Conservation (phyloP, 176 grass and related monocot species). For the Paspalum notatum region DNA sequence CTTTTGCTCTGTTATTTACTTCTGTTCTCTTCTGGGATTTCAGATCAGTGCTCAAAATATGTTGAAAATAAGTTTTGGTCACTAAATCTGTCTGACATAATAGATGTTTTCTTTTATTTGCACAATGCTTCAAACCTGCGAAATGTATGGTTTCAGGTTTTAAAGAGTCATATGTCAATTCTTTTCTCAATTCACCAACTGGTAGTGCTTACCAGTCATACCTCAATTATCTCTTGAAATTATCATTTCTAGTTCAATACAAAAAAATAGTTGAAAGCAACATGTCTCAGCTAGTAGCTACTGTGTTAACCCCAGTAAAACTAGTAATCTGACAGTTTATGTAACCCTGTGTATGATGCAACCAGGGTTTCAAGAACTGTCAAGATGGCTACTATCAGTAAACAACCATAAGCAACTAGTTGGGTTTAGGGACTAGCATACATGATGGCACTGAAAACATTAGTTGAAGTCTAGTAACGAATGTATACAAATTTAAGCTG, state of each 20-base stretch:
- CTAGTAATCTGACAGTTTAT: not conserved
- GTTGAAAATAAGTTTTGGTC: constrained; percentile 11
- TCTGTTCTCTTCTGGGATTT: not conserved
- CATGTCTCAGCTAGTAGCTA: not conserved
- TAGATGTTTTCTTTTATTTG: constrained; percentile 24
- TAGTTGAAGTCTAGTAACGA: not conserved
- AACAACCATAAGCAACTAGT: not conserved
- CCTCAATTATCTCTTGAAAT: not conserved
- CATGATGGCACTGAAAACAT: not conserved
- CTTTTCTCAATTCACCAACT: not conserved
- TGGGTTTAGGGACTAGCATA: constrained; percentile 9
- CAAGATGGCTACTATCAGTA: not conserved
- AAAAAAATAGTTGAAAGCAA: not conserved
- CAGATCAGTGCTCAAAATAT: constrained; percentile 25
- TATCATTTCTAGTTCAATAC: not conserved
- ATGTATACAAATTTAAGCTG: not conserved
- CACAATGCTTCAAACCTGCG: constrained; percentile 5
- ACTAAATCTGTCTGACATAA: not conserved
- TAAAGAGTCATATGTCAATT: not conserved
- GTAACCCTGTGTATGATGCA: not conserved
- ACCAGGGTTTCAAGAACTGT: not conserved
- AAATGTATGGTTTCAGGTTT: constrained; percentile 27
- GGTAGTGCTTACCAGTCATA: not conserved
- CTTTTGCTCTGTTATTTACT: constrained; percentile 31
- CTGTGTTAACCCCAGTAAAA: not conserved